Evolutionary conservation across 441 rosid species (phyloP), one percentile per base, ranked within the genome.

Genomic region (Iberis amara): DNA sequence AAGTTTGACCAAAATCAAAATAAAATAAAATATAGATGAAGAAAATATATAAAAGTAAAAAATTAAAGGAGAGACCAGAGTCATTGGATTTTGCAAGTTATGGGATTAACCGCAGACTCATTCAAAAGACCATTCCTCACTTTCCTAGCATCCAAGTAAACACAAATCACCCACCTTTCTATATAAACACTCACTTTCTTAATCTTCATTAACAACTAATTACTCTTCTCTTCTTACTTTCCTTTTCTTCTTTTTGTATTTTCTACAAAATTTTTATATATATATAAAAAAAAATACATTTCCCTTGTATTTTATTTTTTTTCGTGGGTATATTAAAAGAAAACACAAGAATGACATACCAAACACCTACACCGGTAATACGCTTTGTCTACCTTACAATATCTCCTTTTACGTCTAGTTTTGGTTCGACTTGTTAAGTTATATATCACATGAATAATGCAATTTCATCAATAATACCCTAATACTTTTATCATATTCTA

Each of bases 81-180:
- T 64, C 56, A 53, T 49, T 50, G 47, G 64, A 64, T 30, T 30
- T 24, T 24, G 2, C 4, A 24, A 24, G 27, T 24, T 24, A 24
- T 24, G 27, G 27, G 27, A 24, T 47, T 47, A 48, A 65, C 43
- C 10, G 54, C 38, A 51, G 64, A 65, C 65, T 59, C 56, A 50
- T 65, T 65, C 70, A 59, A 52, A 52, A 30, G 18, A 46, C 46
- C 36, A 32, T 52, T 30, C 65, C 63, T 59, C 70, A 52, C 60
- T 59, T 65, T 65, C 50, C 63, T 65, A 45, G 0, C 27, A 65
- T 65, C 70, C 70, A 64, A 42, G 65, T 61, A 43, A 52, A 40
- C 42, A 33, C 1, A 18, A 7, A 24, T 24, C 57, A 32, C 62
- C 26, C 18, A 50, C 43, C 23, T 52, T 39, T 58, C 70, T 52